Evolutionary conservation across 768 basidiomycete species (phyloP).

Genomic region (Hysterangium stoloniferum): DNA sequence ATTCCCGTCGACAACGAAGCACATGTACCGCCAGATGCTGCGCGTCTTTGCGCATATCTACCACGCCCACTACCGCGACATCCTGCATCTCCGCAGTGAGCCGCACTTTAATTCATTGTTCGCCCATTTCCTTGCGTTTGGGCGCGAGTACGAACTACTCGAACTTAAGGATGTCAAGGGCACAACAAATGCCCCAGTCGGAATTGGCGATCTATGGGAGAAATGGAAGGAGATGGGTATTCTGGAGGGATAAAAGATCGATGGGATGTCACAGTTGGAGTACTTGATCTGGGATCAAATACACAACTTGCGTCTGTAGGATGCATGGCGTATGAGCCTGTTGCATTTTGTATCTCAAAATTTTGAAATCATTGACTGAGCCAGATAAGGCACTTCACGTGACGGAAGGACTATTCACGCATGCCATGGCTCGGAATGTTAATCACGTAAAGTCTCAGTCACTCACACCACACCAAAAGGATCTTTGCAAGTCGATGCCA

Average conservation of each 20-base stretch:
- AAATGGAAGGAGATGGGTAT: slow-evolving; percentile 86
- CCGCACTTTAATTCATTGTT: slow-evolving; percentile 97
- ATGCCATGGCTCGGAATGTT: too few relatives aligned
- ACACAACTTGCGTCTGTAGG: too few relatives aligned
- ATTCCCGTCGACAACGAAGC: slow-evolving; percentile 86
- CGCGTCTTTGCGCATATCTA: slow-evolving; percentile 98
- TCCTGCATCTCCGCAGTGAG: slow-evolving; percentile 89
- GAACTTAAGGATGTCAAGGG: slow-evolving; percentile 86
- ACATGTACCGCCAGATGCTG: slow-evolving; percentile 93
- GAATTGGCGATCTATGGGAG: slow-evolving; percentile 77
- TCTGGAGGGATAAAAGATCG: slow-evolving; percentile 41
- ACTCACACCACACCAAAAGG: too few relatives aligned
- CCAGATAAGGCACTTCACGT: too few relatives aligned
- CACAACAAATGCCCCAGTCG: slow-evolving; percentile 46
- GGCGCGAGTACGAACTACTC: slow-evolving; percentile 85
- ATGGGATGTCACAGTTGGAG: too few relatives aligned
- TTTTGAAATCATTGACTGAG: too few relatives aligned
- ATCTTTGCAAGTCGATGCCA: too few relatives aligned
- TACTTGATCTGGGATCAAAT: too few relatives aligned
- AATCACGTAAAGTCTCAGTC: too few relatives aligned
- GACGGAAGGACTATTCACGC: too few relatives aligned
- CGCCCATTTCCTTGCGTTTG: slow-evolving; percentile 96
- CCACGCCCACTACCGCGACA: slow-evolving; percentile 85
- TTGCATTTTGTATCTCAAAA: too few relatives aligned
- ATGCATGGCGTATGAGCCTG: too few relatives aligned